These are phyloP conservation scores for Mycena filopes DNA, from an alignment of 768 basidiomycete genomes.

Conservation along the genomic window DNA sequence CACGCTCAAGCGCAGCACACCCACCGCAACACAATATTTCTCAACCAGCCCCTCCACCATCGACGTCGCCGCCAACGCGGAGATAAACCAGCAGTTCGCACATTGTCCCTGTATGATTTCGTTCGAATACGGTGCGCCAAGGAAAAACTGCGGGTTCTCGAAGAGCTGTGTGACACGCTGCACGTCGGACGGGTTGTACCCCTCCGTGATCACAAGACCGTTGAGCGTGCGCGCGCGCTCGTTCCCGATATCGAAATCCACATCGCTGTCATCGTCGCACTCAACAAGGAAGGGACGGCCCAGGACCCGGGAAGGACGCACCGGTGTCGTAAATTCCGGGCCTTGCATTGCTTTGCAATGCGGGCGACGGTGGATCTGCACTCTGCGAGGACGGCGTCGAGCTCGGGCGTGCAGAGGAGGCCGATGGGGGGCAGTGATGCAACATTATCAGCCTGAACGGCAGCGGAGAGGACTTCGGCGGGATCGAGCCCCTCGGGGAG, in stretches of 20 bases:
- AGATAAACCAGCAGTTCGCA: conserved; percentile 49
- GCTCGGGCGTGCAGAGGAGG: conserved; percentile 11
- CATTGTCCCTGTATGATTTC: conserved; percentile 46
- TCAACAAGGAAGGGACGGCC: not conserved
- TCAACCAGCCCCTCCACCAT: conserved; percentile 44
- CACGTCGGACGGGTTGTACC: conserved; percentile 41
- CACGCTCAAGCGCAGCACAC: not conserved
- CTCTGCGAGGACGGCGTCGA: conserved; percentile 15
- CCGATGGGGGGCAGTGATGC: conserved; percentile 3
- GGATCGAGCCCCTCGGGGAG: not conserved
- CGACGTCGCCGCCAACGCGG: conserved; percentile 43
- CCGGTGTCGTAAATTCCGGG: conserved; percentile 17
- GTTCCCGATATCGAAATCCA: conserved; percentile 45
- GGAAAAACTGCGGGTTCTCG: conserved; percentile 43
- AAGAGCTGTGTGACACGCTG: conserved; percentile 45
- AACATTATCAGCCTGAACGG: not conserved
- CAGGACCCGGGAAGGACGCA: not conserved
- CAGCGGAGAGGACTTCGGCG: not conserved
- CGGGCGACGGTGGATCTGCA: conserved; percentile 20
- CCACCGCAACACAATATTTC: conserved; percentile 47
- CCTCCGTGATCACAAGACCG: conserved; percentile 30
- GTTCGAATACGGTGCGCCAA: conserved; percentile 36
- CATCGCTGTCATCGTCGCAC: conserved; percentile 37
- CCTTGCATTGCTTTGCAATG: conserved; percentile 22
- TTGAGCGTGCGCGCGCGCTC: conserved; percentile 44